Evolutionary conservation across 1,284 basidiomycete genomes (phyloP).

Genomic region (Ustilago hordei): DNA sequence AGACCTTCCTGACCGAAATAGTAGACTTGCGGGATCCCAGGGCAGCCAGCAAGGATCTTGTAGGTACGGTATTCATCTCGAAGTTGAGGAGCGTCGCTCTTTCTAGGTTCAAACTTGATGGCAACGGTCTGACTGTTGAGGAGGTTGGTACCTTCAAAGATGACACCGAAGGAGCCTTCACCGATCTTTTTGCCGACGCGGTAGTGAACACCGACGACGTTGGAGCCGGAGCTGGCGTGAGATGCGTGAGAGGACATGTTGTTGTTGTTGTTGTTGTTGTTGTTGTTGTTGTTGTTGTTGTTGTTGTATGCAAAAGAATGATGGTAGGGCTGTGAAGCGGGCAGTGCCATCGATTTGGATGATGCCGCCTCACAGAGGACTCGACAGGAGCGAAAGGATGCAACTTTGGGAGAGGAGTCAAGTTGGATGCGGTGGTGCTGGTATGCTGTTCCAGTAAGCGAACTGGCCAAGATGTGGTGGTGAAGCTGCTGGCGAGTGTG

Average conservation of each 20-base stretch:
- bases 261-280: slow-evolving; percentile 45
- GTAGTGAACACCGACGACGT: slow-evolving; percentile 77
- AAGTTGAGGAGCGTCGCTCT: slow-evolving; percentile 94
- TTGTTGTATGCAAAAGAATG: slow-evolving; percentile 42
- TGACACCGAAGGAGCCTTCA: slow-evolving; percentile 85
- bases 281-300: slow-evolving; percentile 54
- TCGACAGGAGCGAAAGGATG: neutral
- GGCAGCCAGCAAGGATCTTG: slow-evolving; percentile 90
- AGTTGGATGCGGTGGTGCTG: neutral
- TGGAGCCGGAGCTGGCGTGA: slow-evolving; percentile 65
- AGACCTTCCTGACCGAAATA: slow-evolving; percentile 98
- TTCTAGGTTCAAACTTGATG: slow-evolving; percentile 98
- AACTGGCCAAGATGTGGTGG: neutral
- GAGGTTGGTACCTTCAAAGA: slow-evolving; percentile 95
- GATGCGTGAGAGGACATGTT: slow-evolving; percentile 65
- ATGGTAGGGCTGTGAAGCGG: slow-evolving; percentile 43
- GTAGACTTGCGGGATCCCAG: slow-evolving; percentile 96
- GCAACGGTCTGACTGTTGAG: slow-evolving; percentile 95
- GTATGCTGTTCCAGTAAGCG: slow-evolving; percentile 1
- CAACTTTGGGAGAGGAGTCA: neutral
- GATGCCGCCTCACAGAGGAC: neutral
- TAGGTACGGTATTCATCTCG: slow-evolving; percentile 97
- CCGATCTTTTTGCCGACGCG: slow-evolving; percentile 82
- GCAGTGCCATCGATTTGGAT: slow-evolving; percentile 29
- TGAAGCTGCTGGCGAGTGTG: neutral